Base-by-base conservation (phyloP, 768 basidiomycete species). In the Leucocoprinus sp. region DNA sequence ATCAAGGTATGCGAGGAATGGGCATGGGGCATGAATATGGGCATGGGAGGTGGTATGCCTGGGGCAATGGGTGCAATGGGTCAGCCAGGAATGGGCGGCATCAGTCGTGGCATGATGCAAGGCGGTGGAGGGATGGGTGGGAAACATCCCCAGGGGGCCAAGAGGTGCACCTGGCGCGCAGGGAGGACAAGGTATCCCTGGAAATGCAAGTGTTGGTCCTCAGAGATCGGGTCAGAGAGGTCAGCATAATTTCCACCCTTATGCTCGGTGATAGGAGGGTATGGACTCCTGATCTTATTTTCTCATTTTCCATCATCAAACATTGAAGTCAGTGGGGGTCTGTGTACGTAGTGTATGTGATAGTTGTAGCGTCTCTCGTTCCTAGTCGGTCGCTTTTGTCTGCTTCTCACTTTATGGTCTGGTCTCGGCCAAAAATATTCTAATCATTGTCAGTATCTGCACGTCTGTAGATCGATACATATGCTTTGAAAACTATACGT, bases 191-290 rank as follows among this genome's bases (percentile, higher is more conserved):
- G 66, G 64, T 2, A 72, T 76, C 54, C 73, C 46, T 12, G 15
- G 69, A 11, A 74, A 71, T 5, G 64, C 74, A 2, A 74, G 78
- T 41, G 80, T 82, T 42, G 86, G 86, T 0, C 86, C 85, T 2
- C 84, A 86, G 61, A 71, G 87, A 45, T 74, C 77, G 8, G 71
- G 78, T 7, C 80, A 82, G 55, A 67, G 86, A 27, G 85, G 88
- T 26, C 81, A 84, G 56, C 85, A 89, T 62, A 76, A 79, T 52
- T 91, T 84, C 64, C 88, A 90, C 55, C 88, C 88, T 0, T 91
- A 91, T 54, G 82, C 84, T 24, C 82, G 86, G 53, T 86, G 40
- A 51, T 37, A 9, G 14, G 26, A 5, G 26, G 5, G 26, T 27
- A 27, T 11, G 26, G 5, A 11, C 26, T 27, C 18, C 1, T 36